A percentile compares a stretch with the other conserved stretches of the same genome.
Conservation (phyloP, 2,329 filamentous ascomycete genomes). For the Penicillium brasilianum region DNA sequence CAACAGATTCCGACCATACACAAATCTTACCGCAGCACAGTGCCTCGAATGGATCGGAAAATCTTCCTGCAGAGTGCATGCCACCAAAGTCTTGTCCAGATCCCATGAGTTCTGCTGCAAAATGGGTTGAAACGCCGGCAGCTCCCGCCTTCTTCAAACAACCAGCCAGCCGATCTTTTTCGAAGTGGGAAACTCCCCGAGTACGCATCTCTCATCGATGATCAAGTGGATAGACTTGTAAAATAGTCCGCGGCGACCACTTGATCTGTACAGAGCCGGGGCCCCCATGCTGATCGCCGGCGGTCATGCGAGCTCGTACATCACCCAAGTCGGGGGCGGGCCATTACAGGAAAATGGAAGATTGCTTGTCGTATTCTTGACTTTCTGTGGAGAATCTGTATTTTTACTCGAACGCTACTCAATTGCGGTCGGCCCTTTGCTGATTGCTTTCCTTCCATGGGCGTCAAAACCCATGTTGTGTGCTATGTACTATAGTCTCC, state of each 20-base stretch:
- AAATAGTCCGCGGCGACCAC: background rate
- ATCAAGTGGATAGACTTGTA: background rate
- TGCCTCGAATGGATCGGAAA: background rate
- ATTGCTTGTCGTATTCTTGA: background rate
- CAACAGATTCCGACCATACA: background rate
- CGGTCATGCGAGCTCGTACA: background rate
- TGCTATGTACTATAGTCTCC: conserved; percentile 10
- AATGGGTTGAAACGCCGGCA: background rate
- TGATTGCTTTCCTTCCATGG: background rate
- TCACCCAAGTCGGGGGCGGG: background rate
- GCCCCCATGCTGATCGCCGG: background rate
- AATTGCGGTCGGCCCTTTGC: background rate
- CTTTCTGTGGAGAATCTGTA: background rate
- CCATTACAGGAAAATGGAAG: background rate
- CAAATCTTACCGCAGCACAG: background rate
- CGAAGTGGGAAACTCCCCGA: background rate
- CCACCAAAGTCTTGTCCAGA: background rate
- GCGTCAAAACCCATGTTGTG: background rate
- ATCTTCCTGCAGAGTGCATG: background rate
- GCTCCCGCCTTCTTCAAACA: conserved; percentile 9
- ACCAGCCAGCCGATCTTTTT: conserved; percentile 13
- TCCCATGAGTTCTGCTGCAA: background rate
- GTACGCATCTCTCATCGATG: background rate
- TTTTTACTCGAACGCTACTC: background rate
- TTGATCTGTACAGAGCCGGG: background rate